Evolutionary conservation across 1,284 basidiomycete species (phyloP).

Genomic region (Athelia psychrophila): DNA sequence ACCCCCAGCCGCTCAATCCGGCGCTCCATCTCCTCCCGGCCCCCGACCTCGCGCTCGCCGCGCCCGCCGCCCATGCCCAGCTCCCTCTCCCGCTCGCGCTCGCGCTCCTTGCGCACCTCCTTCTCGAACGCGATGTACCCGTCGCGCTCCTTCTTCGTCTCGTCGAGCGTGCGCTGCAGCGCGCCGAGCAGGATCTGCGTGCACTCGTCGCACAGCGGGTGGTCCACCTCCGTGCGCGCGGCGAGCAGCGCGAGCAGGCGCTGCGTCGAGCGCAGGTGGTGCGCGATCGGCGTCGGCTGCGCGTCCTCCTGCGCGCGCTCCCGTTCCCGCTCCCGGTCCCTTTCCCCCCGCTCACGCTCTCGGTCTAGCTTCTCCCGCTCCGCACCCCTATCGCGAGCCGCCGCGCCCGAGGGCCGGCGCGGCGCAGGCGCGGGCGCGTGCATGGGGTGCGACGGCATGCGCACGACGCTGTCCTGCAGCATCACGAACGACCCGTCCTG

Average conservation of each 20-base stretch:
- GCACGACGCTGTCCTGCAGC: conserved; percentile 77
- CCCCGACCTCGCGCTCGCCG: conserved; percentile 10
- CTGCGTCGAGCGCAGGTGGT: conserved; percentile 71
- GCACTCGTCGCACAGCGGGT: conserved; percentile 95
- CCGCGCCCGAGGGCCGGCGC: conserved; percentile 3
- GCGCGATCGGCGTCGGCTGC: conserved; percentile 73
- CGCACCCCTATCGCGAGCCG: conserved; percentile 22
- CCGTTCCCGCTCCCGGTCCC: conserved; percentile 14
- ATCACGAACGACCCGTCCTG: conserved; percentile 89
- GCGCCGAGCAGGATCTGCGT: conserved; percentile 79
- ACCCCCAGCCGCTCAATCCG: conserved; percentile 71
- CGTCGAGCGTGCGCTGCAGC: conserved; percentile 83
- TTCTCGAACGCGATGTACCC: conserved; percentile 92
- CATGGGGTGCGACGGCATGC: conserved; percentile 48
- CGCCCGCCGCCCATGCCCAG: conserved; percentile 25
- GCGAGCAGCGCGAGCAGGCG: conserved; percentile 80
- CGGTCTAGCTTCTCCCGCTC: too few relatives aligned
- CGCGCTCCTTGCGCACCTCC: conserved; percentile 73
- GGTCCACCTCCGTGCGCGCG: conserved; percentile 82
- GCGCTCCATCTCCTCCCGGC: conserved; percentile 61
- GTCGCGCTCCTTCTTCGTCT: conserved; percentile 89
- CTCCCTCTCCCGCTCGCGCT: conserved; percentile 51
- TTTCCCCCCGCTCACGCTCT: too few relatives aligned
- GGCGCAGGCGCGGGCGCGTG: conserved; percentile 29
- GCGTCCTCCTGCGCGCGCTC: conserved; percentile 45